phyloP scores from a whole-genome alignment of 805 yeast species.

The Grigorovia humatica region DNA sequence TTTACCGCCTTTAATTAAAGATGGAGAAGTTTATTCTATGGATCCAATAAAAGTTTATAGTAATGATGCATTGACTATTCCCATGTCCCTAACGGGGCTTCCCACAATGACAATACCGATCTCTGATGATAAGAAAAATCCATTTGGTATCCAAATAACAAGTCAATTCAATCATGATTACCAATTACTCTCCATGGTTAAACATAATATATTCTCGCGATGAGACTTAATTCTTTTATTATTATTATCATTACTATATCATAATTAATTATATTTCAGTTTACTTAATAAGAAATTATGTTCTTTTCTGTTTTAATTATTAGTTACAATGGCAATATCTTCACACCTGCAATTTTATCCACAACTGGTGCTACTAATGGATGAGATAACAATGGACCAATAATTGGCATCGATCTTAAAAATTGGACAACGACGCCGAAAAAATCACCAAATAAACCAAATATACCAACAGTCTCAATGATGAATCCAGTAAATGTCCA shows the following conservation, averaged over 20 bases:
- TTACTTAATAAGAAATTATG: background rate
- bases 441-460: constrained; percentile 87
- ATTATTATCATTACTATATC: background rate
- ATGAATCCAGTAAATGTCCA: constrained; percentile 78
- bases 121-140: constrained; percentile 20
- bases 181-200: constrained; percentile 38
- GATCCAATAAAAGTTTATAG: constrained; percentile 54
- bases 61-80: constrained; percentile 80
- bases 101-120: constrained; percentile 79
- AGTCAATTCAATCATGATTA: constrained; percentile 83
- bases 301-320: too few relatives aligned
- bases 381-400: constrained; percentile 75
- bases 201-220: constrained; percentile 1
- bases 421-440: constrained; percentile 82
- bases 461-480: constrained; percentile 79
- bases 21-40: constrained; percentile 22
- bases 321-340: constrained; percentile 49
- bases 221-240: constrained; percentile 1
- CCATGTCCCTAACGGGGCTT: constrained; percentile 83
- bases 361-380: constrained; percentile 73
- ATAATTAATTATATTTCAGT: background rate
- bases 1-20: constrained; percentile 40
- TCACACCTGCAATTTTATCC: constrained; percentile 55
- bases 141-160: constrained; percentile 63
- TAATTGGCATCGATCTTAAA: constrained; percentile 73